Evolutionary conservation across 192 early-diverging fungal species (phyloP), one percentile per base, ranked within the genome.

Genomic region (Backusella luteola): DNA sequence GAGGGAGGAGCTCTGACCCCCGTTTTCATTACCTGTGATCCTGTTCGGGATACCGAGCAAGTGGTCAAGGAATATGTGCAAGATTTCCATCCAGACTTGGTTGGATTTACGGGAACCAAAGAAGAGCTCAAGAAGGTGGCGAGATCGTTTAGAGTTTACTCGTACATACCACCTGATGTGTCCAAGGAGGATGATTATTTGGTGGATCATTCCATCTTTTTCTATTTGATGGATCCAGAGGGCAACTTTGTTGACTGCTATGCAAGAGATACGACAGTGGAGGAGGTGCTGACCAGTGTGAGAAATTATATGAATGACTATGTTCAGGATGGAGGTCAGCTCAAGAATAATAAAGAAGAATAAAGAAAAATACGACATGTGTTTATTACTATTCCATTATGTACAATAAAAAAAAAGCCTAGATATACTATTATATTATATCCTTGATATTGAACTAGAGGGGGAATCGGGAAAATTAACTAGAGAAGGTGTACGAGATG

Each of bases 201-300:
- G 42, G 98, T 99, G 14, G 98, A 99, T 75, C 98, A 99, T 79
- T 96, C 95, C 44, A 99, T 99, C 80, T 99, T 98, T 84, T 97
- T 98, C 76, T 99, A 98, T 81, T 84, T 99, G 53, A 94, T 99
- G 89, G 92, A 93, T 67, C 96, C 94, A 8, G 90, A 96, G 66
- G 97, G 97, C 46, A 77, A 89, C 69, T 99, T 97, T 82, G 85
- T 96, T 26, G 94, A 95, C 21, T 94, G 94, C 41, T 99, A 95
- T 83, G 95, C 96, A 34, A 94, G 92, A 80, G 94, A 95, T 53
- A 86, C 92, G 44, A 87, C 88, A 12, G 84, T 87, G 7, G 91
- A 94, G 8, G 79, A 87, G 46, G 89, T 96, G 17, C 77, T 85
- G 3, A 41, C 79, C 35, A 92, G 90, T 68, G 81, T 90, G 23